Base-by-base conservation (phyloP, 2,329 filamentous ascomycete genomes). In the Xylariaceae sp. region DNA sequence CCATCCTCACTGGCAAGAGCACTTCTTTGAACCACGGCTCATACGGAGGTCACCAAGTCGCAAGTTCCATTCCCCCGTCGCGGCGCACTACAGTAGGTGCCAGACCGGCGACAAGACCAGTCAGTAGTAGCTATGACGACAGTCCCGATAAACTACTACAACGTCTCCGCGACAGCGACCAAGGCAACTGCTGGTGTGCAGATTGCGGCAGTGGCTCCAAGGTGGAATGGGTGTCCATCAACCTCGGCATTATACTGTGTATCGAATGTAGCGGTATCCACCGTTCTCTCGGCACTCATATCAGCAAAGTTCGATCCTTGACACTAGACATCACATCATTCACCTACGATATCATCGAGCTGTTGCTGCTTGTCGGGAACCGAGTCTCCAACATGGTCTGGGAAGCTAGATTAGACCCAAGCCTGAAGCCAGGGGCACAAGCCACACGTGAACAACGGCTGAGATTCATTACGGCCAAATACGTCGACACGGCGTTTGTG, bases 151-250 rank as follows among this genome's bases (percentile, higher is more conserved):
- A 86, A 66, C 76, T 99, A 9, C 78, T 99, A 5, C 89, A 95
- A 65, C 84, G 87, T 65, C 82, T 99, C 39, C 86, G 92, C 44
- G 89, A 95, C 50, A 88, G 87, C 44, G 94, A 99, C 63, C 87
- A 95, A 62, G 91, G 90, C 38, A 99, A 99, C 69, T 86, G 83
- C 58, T 88, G 87, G 80, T 99, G 94, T 66, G 94, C 94, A 14
- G 94, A 99, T 67, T 99, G 94, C 65, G 89, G 89, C 11, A 95
- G 90, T 7, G 86, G 87, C 32, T 82, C 85, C 63, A 97, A 96
- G 72, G 91, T 96, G 18, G 94, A 99, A 69, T 99, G 94, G 94
- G 94, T 97, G 27, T 97, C 94, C 0, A 96, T 99, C 71, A 99
- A 99, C 62, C 78, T 99, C 5, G 94, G 89, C 41, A 96, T 99